Evolutionary conservation across 805 yeast genomes (phyloP).

Genomic region (Ogataea degrootiae): DNA sequence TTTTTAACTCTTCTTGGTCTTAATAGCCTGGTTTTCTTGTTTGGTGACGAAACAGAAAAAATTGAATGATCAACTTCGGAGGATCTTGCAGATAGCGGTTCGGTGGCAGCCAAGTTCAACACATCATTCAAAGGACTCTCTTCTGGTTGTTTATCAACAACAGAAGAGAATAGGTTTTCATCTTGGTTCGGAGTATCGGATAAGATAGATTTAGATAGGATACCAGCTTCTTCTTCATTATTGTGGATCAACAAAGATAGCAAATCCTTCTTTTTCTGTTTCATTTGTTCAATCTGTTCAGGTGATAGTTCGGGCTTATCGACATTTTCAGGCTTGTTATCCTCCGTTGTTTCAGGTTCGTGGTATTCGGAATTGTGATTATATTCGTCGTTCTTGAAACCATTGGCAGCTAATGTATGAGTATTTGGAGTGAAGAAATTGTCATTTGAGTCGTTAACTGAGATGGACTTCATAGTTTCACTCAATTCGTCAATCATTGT

Average conservation of each 20-base stretch:
- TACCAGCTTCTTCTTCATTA: slow-evolving; percentile 26
- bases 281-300: slow-evolving; percentile 18
- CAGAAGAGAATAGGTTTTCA: slow-evolving; percentile 13
- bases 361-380: slow-evolving; percentile 1
- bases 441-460: slow-evolving; percentile 5
- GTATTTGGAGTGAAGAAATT: neutral
- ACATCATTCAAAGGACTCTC: slow-evolving; percentile 21
- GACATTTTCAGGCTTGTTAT: slow-evolving; percentile 1
- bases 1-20: slow-evolving; percentile 38
- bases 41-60: slow-evolving; percentile 30
- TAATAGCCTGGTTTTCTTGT: slow-evolving; percentile 37
- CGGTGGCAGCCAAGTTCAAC: slow-evolving; percentile 8
- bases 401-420: neutral
- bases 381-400: neutral
- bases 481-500: slow-evolving; percentile 11
- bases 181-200: slow-evolving; percentile 14
- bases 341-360: slow-evolving; percentile 5
- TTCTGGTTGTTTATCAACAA: slow-evolving; percentile 4
- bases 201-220: slow-evolving; percentile 8
- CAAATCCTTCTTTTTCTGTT: slow-evolving; percentile 31
- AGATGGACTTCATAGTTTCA: slow-evolving; percentile 20
- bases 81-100: slow-evolving; percentile 3
- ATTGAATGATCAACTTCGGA: slow-evolving; percentile 2
- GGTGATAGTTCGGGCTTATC: neutral
- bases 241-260: slow-evolving; percentile 41